phyloP scores from a whole-genome alignment of 148 eudicot species.

The Cornus kousa region DNA sequence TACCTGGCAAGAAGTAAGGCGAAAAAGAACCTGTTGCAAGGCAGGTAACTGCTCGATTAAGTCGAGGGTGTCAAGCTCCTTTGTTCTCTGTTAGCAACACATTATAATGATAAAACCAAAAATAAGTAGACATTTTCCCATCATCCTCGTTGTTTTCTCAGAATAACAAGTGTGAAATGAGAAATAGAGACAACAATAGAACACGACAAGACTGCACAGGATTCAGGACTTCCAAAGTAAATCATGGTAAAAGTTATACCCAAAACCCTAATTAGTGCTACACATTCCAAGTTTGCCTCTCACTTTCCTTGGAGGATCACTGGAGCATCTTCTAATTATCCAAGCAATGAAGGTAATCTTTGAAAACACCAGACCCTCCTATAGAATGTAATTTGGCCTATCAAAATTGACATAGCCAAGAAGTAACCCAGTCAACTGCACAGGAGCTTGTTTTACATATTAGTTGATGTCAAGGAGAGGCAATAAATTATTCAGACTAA shows the following conservation, averaged over 20 bases:
- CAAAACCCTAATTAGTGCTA: no score
- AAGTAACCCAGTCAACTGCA: neutral
- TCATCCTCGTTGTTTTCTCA: no score
- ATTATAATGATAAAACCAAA: neutral
- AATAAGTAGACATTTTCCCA: no score
- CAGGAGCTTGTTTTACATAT: neutral
- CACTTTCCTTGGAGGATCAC: no score
- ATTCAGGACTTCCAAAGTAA: no score
- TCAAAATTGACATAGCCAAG: neutral
- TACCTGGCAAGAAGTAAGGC: conserved; percentile 32
- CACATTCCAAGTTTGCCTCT: no score
- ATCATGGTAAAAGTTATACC: no score
- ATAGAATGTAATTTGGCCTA: neutral
- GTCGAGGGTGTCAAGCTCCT: conserved; percentile 20
- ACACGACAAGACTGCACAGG: no score
- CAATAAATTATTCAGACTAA: neutral
- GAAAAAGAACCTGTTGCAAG: conserved; percentile 29
- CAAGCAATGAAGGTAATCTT: neutral
- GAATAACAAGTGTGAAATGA: no score
- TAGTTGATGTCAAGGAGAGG: neutral
- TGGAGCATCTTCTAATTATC: neutral
- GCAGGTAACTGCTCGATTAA: conserved; percentile 32
- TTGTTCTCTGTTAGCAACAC: conserved; percentile 22
- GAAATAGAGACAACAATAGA: no score
- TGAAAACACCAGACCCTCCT: neutral